These are phyloP conservation scores for Emiliania huxleyi DNA, from an alignment of 78 protist species.

Conservation along the genomic window DNA sequence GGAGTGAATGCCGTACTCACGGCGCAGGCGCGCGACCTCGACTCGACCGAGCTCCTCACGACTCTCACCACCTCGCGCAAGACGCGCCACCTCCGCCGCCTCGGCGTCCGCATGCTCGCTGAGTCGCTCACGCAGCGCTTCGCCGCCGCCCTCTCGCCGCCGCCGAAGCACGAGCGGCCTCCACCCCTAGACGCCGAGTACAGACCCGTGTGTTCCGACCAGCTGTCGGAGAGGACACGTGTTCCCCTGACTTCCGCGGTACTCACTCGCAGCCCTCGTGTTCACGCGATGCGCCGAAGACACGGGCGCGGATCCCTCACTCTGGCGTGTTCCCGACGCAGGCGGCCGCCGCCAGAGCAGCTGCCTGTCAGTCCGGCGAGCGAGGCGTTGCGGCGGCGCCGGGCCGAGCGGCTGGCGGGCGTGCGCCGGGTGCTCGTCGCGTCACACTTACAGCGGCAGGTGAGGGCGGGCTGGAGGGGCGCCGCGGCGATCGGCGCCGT, in stretches of 20 bases:
- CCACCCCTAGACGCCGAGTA: background rate
- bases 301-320: no score
- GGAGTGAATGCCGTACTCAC: no score
- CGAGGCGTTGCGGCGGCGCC: background rate
- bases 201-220: no score
- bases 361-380: background rate
- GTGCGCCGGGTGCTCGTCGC: background rate
- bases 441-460: background rate
- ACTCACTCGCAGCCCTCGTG: no score
- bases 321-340: no score
- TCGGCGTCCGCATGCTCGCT: background rate
- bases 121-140: background rate
- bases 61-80: background rate
- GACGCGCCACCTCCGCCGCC: background rate
- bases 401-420: background rate
- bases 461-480: background rate
- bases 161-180: no score
- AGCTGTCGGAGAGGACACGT: background rate
- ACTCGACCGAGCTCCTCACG: slow-evolving; percentile 17
- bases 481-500: background rate
- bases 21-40: background rate
- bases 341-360: no score
- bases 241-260: background rate
- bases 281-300: no score
- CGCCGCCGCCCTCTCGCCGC: background rate